phyloP scores from a whole-genome alignment of 306 rosid species.

The Ceratonia siliqua region DNA sequence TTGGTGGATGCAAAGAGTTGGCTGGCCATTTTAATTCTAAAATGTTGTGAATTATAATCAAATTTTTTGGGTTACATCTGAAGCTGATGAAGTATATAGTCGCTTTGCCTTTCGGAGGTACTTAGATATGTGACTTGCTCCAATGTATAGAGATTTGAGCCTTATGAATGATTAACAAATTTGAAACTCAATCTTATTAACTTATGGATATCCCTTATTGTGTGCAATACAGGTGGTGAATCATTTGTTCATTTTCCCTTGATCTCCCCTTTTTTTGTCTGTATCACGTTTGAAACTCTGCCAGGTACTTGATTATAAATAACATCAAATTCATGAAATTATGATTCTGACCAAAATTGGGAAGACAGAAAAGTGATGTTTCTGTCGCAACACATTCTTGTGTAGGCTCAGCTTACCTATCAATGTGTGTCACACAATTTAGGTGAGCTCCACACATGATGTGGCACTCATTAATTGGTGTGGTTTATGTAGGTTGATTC shows the following conservation, averaged over 20 bases:
- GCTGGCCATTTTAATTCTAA: slow-evolving; percentile 30
- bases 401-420: too few species aligned
- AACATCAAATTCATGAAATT: slow-evolving; percentile 7
- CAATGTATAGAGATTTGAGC: slow-evolving; percentile 44
- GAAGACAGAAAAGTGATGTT: too few species aligned
- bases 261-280: slow-evolving; percentile 19
- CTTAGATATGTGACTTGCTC: slow-evolving; percentile 34
- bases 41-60: slow-evolving; percentile 30
- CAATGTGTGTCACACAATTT: too few species aligned
- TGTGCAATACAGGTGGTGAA: slow-evolving; percentile 20
- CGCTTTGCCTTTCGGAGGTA: slow-evolving; percentile 12
- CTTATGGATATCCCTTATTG: slow-evolving; percentile 4
- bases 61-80: slow-evolving; percentile 33
- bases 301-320: neutral
- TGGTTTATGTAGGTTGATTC: too few species aligned
- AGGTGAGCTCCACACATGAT: too few species aligned
- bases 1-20: slow-evolving; percentile 10
- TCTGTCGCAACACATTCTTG: too few species aligned
- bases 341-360: slow-evolving; percentile 27
- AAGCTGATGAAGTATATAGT: slow-evolving; percentile 35
- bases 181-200: slow-evolving; percentile 15
- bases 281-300: slow-evolving; percentile 12
- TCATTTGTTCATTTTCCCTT: slow-evolving; percentile 36
- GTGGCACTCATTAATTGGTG: too few species aligned
- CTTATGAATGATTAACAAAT: slow-evolving; percentile 32